Conservation (phyloP, 331 rosid species). For the Spiraea crenata region DNA sequence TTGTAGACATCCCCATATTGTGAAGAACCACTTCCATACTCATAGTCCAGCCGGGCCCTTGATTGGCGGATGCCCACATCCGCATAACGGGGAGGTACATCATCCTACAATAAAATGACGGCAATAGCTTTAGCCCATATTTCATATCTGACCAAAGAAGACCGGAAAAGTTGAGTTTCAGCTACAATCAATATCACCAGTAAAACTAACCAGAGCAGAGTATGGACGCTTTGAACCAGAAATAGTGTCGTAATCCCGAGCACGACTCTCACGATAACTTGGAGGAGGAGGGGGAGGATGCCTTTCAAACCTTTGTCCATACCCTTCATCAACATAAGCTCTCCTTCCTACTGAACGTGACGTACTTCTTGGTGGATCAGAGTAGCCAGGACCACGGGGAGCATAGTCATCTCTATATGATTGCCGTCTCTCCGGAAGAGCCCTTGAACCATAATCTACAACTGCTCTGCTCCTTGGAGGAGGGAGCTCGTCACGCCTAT, state of each 20-base stretch:
- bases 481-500: conserved; percentile 76
- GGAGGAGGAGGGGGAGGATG: conserved; percentile 65
- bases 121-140: not conserved
- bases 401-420: conserved; percentile 75
- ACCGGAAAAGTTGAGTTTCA: not conserved
- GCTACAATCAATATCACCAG: not conserved
- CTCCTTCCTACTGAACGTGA: conserved; percentile 69
- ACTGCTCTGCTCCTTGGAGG: conserved; percentile 82
- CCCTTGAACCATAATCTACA: conserved; percentile 73
- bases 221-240: conserved; percentile 93
- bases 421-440: conserved; percentile 67
- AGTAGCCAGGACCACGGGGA: conserved; percentile 60
- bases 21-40: conserved; percentile 71
- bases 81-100: conserved; percentile 74
- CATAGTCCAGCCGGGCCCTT: conserved; percentile 91
- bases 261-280: conserved; percentile 80
- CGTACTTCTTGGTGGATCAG: conserved; percentile 70
- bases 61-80: conserved; percentile 82
- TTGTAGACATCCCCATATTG: conserved; percentile 90
- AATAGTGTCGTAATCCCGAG: conserved; percentile 82
- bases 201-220: conserved; percentile 60
- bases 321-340: conserved; percentile 84
- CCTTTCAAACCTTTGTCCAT: conserved; percentile 81
- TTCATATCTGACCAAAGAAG: not conserved
- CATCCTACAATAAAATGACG: conserved; percentile 47